phyloP scores from a whole-genome alignment of 2,329 filamentous ascomycete species.

The Curvularia verruculosa region DNA sequence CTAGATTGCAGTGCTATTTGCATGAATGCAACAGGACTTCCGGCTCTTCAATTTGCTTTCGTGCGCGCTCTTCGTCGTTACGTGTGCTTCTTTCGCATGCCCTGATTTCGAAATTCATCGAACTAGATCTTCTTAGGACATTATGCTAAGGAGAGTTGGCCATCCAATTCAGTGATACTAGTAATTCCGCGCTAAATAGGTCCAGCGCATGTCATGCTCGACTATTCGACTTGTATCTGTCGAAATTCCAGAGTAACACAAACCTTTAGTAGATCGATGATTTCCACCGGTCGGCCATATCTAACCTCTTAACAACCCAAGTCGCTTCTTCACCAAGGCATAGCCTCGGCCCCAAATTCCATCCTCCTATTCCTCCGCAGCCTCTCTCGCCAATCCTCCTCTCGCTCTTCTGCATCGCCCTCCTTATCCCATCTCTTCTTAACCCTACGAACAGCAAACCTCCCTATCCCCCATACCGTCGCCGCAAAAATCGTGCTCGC shows the following conservation, averaged over 20 bases:
- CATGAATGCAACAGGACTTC: too few relatives aligned
- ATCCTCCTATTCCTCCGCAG: conserved; percentile 6
- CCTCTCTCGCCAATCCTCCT: conserved; percentile 23
- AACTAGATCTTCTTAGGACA: background rate
- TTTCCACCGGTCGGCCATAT: background rate
- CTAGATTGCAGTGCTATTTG: background rate
- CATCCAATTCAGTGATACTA: background rate
- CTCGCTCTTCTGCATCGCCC: conserved; percentile 25
- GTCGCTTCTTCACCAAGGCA: conserved; percentile 27
- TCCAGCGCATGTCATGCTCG: background rate
- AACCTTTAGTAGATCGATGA: background rate
- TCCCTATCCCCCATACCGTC: conserved; percentile 49
- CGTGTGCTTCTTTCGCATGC: background rate
- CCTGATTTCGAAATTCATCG: background rate
- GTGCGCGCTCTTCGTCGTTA: too few relatives aligned
- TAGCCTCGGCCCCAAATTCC: conserved; percentile 26
- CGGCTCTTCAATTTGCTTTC: too few relatives aligned
- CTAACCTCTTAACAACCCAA: background rate
- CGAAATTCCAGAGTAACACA: background rate
- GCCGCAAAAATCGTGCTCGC: conserved; percentile 46
- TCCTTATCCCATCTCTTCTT: conserved; percentile 35
- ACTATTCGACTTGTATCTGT: background rate
- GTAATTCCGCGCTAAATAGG: background rate
- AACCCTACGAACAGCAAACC: conserved; percentile 45
- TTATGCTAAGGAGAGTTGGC: background rate